These are phyloP conservation scores for Cryptosporidium bovis DNA, from an alignment of 169 alveolate species.

Conservation along the genomic window DNA sequence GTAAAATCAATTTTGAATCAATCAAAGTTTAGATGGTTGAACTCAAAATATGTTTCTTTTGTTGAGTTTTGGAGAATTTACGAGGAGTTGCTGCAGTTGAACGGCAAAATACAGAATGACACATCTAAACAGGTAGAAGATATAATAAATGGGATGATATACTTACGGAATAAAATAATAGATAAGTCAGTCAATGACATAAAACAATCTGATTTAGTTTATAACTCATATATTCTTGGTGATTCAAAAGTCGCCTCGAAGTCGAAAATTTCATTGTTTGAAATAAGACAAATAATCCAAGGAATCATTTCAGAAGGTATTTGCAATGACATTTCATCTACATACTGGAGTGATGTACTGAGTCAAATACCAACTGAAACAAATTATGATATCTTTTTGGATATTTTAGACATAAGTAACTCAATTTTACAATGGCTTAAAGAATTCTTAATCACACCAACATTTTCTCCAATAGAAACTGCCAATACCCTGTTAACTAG, in stretches of 20 bases:
- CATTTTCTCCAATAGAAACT: background rate
- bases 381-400: conserved; percentile 16
- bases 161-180: conserved; percentile 27
- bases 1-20: background rate
- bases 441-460: conserved; percentile 36
- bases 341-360: conserved; percentile 68
- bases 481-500: background rate
- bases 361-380: conserved; percentile 45
- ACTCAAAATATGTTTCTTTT: background rate
- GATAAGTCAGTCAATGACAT: background rate
- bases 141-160: conserved; percentile 54
- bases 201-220: background rate
- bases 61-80: conserved; percentile 57
- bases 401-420: conserved; percentile 42
- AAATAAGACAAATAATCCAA: conserved; percentile 36
- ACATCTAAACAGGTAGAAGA: background rate
- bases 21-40: no score
- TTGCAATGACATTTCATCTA: conserved; percentile 50
- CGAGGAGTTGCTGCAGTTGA: conserved; percentile 11
- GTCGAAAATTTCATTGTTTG: conserved; percentile 8
- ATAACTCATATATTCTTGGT: background rate
- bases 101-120: background rate
- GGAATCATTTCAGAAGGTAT: conserved; percentile 36
- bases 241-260: background rate
- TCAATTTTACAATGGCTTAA: conserved; percentile 52